phyloP scores from a whole-genome alignment of 2,329 filamentous ascomycete species.

The Epichloe aotearoae region DNA sequence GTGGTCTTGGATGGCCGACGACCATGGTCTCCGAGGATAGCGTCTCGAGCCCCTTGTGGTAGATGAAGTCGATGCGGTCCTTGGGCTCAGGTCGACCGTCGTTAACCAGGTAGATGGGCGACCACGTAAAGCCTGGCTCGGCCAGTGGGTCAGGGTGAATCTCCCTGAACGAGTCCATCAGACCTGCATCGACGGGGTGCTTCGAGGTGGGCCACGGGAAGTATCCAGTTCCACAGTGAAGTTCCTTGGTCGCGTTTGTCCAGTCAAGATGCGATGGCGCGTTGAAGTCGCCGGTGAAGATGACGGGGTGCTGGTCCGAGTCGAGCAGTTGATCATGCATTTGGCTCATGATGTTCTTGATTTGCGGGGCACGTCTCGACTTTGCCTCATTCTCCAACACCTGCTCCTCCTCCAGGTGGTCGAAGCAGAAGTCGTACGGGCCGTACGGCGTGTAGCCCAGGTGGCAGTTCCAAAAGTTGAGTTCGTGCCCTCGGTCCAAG shows the following conservation, averaged over 20 bases:
- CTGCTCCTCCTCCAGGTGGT: slow-evolving; percentile 18
- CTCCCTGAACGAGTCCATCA: slow-evolving; percentile 28
- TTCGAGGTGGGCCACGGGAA: slow-evolving; percentile 27
- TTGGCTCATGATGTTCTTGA: slow-evolving; percentile 19
- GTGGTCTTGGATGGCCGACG: slow-evolving; percentile 19
- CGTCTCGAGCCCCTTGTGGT: slow-evolving; percentile 24
- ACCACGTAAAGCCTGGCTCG: slow-evolving; percentile 26
- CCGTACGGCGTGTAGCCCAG: slow-evolving; percentile 26
- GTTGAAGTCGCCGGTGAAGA: slow-evolving; percentile 29
- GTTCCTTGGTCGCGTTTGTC: slow-evolving; percentile 17
- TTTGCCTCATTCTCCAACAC: slow-evolving; percentile 21
- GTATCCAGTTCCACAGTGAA: slow-evolving; percentile 22
- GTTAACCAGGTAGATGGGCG: slow-evolving; percentile 24
- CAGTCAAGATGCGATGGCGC: slow-evolving; percentile 31
- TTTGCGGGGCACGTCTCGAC: slow-evolving; percentile 26
- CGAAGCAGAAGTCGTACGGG: slow-evolving; percentile 30
- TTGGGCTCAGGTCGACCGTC: slow-evolving; percentile 21
- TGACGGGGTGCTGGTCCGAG: slow-evolving; percentile 19
- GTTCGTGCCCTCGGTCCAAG: slow-evolving; percentile 17
- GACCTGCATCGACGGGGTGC: slow-evolving; percentile 19
- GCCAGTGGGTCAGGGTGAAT: slow-evolving; percentile 21
- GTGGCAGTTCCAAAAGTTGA: slow-evolving; percentile 24
- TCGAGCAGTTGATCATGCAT: slow-evolving; percentile 19
- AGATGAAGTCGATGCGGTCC: slow-evolving; percentile 30
- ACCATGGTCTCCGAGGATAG: slow-evolving; percentile 18